These are phyloP conservation scores for Cephalotrichum gorgonifer DNA, from an alignment of 2,329 filamentous ascomycete genomes.

Conservation along the genomic window DNA sequence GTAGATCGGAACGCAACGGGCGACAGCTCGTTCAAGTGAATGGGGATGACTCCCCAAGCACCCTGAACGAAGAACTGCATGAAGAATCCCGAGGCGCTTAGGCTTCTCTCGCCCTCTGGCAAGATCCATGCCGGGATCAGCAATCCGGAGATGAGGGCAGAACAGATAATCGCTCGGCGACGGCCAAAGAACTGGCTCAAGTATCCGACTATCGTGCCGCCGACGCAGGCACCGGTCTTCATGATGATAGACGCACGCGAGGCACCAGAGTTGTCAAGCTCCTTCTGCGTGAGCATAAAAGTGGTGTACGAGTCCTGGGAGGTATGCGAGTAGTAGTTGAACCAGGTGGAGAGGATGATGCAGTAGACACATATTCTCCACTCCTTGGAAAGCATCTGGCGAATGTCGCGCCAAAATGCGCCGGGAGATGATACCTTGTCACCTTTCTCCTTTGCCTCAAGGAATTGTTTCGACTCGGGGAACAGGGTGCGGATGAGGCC, in stretches of 20 bases:
- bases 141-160: conserved; percentile 45
- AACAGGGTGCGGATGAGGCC: conserved; percentile 69
- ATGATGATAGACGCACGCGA: conserved; percentile 67
- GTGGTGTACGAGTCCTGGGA: conserved; percentile 72
- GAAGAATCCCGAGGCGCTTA: conserved; percentile 61
- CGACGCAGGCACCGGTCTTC: conserved; percentile 68
- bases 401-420: conserved; percentile 64
- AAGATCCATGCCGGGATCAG: conserved; percentile 64
- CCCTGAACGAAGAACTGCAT: conserved; percentile 72
- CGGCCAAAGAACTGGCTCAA: conserved; percentile 66
- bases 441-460: conserved; percentile 27
- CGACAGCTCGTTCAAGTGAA: conserved; percentile 68
- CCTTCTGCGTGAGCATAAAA: conserved; percentile 50
- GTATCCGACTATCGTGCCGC: conserved; percentile 65
- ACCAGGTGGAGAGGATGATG: conserved; percentile 55
- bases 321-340: conserved; percentile 67
- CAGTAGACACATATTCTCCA: conserved; percentile 69
- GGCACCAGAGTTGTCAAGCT: conserved; percentile 36
- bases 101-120: conserved; percentile 40
- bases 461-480: conserved; percentile 60
- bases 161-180: conserved; percentile 53
- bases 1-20: conserved; percentile 65
- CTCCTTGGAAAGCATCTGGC: conserved; percentile 65
- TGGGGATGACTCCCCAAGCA: conserved; percentile 67
- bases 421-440: conserved; percentile 29